Evolutionary conservation across 805 yeast species (phyloP).

Genomic region (Myxozyma neglecta): DNA sequence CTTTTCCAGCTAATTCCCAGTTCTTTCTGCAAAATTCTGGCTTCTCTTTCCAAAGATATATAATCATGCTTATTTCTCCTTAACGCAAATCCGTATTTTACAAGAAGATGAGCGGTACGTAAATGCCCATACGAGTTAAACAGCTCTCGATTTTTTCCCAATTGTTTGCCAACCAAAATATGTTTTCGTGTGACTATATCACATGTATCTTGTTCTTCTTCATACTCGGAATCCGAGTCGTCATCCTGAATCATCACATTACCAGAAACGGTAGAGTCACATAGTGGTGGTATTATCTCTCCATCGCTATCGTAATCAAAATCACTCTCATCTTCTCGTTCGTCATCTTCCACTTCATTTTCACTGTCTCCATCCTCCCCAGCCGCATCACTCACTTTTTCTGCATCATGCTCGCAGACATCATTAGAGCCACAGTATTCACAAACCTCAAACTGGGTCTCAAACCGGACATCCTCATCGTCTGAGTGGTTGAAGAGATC

Average conservation of each 20-base stretch:
- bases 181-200: conserved; percentile 57
- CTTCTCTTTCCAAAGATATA: conserved; percentile 18
- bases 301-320: conserved; percentile 36
- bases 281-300: conserved; percentile 4
- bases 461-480: conserved; percentile 64
- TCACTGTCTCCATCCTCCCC: conserved; percentile 28
- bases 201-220: conserved; percentile 50
- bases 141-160: conserved; percentile 51
- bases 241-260: not conserved
- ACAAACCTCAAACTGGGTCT: conserved; percentile 55
- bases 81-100: conserved; percentile 76
- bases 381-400: conserved; percentile 37
- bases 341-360: conserved; percentile 33
- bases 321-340: conserved; percentile 31
- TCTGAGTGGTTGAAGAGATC: conserved; percentile 79
- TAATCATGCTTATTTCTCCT: conserved; percentile 51
- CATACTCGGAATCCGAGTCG: not conserved
- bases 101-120: conserved; percentile 61
- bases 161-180: conserved; percentile 39
- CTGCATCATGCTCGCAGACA: conserved; percentile 35
- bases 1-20: conserved; percentile 12
- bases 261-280: not conserved
- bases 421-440: conserved; percentile 42
- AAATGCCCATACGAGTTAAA: conserved; percentile 83
- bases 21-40: conserved; percentile 6